phyloP scores from a whole-genome alignment of 2,329 filamentous ascomycete species.

The Cephalotrichum gorgonifer region DNA sequence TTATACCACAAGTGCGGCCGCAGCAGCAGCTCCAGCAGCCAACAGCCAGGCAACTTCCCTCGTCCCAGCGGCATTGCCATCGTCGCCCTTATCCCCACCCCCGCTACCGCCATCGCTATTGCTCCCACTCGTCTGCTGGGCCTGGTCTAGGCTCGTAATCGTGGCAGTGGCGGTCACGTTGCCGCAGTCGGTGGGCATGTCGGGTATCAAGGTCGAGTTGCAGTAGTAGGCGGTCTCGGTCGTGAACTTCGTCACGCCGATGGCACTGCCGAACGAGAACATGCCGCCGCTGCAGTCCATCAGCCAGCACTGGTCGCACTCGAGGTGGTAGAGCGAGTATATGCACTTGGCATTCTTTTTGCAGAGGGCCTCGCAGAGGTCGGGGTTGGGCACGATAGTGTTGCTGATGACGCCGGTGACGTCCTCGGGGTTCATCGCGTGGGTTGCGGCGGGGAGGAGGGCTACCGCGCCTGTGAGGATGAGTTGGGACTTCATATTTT shows the following conservation, averaged over 20 bases:
- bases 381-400: background rate
- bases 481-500: background rate
- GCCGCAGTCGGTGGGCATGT: background rate
- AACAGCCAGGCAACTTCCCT: no score
- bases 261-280: background rate
- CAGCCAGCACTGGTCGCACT: constrained; percentile 1
- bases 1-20: no score
- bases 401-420: constrained; percentile 1
- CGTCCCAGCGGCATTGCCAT: no score
- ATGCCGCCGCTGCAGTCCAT: background rate
- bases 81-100: no score
- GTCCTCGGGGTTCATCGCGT: constrained; percentile 1
- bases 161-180: background rate
- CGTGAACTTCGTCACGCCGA: background rate
- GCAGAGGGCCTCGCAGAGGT: background rate
- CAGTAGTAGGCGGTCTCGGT: background rate
- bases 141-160: background rate
- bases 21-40: no score
- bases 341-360: background rate
- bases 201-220: background rate
- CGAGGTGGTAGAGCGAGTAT: constrained; percentile 1
- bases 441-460: background rate
- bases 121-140: no score
- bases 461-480: background rate
- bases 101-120: no score